Evolutionary conservation across 169 alveolate species (phyloP), one percentile per base, ranked within the genome.

Genomic region (Sarcocystis neurona): DNA sequence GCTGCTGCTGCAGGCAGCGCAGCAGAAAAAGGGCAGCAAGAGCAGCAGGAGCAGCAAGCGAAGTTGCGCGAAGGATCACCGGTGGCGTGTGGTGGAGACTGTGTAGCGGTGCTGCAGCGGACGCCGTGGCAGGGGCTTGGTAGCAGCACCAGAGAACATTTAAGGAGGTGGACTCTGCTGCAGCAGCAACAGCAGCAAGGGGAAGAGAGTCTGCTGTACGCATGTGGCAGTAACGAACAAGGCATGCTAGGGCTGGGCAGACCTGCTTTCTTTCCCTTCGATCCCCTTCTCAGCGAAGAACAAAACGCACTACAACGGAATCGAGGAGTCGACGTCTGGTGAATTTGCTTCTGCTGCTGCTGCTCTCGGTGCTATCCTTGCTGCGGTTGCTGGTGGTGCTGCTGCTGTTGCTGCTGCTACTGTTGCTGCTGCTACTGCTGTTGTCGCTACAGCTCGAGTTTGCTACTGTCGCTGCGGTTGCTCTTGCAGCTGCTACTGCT

Each of bases 181-280:
- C n/a, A n/a, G n/a, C n/a, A n/a, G n/a, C n/a, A n/a, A n/a, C n/a
- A n/a, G n/a, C 87, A 79, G 75, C 87, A 53, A 74, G 50, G 47
- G 53, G 27, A 37, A 18, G 34, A 43, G 43, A 39, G 58, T 18
- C 84, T 68, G n/a, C 53, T 74, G 82, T 74, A 41, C 58, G 27
- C 90, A 0, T 86, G 90, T 66, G 90, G 90, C 6, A 46, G 78
- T 37, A 86, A 86, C 41, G 90, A 86, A 48, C 30, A 37, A 30
- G 90, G 90, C 56, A 68, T 85, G 58, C 90, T 86, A 0, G 90
- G 90, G 47, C 79, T 86, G 6, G 90, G 90, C 39, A 53, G 63
- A 48, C 75, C 90, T 34, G 77, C 90, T 34, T 86, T 68, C 90
- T 86, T 86, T 66, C 90, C 90, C 18, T 63, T 86, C n/a, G 90